Base-by-base conservation (phyloP, 2,329 filamentous ascomycete species). In the Xylaria sp. region DNA sequence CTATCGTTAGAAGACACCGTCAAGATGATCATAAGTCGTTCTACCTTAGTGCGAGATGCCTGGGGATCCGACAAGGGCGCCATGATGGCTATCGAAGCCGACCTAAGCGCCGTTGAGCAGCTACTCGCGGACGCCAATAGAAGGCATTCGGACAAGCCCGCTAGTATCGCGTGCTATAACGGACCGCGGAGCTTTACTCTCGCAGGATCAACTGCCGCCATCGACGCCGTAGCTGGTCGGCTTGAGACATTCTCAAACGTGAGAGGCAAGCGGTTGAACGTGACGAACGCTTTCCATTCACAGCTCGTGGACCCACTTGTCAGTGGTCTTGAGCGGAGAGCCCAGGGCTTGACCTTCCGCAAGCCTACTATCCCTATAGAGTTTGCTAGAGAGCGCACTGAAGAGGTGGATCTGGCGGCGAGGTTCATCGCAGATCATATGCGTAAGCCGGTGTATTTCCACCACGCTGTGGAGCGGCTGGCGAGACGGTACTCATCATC, bases 161-260 rank as follows among this genome's bases (percentile, higher is more conserved):
- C 39, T 2, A 54, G 48, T 13, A 62, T 76, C 37, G 72, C 71
- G 1, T 73, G 71, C 52, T 69, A 66, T 37, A 73, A 73, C 43
- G 68, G 68, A 1, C 62, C 68, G 1, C 49, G 48, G 4, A 68
- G 62, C 39, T 66, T 68, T 19, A 70, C 70, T 2, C 42, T 72
- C 2, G 71, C 66, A 6, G 72, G 72, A 1, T 61, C 66, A 11
- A 46, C 22, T 3, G 40, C 54, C 1, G 56, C 65, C 2, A 66
- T 72, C 24, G 64, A 69, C 17, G 45, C 58, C 4, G 49, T 63
- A 7, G 65, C 37, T n/a, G n/a, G n/a, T n/a, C n/a, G n/a, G n/a
- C n/a, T n/a, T n/a, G n/a, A n/a, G n/a, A n/a, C n/a, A n/a, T n/a
- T n/a, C n/a, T n/a, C n/a, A n/a, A n/a, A n/a, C n/a, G n/a, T n/a